Base-by-base conservation (phyloP, 176 grass and related monocot genomes). In the Melocanna baccifera region DNA sequence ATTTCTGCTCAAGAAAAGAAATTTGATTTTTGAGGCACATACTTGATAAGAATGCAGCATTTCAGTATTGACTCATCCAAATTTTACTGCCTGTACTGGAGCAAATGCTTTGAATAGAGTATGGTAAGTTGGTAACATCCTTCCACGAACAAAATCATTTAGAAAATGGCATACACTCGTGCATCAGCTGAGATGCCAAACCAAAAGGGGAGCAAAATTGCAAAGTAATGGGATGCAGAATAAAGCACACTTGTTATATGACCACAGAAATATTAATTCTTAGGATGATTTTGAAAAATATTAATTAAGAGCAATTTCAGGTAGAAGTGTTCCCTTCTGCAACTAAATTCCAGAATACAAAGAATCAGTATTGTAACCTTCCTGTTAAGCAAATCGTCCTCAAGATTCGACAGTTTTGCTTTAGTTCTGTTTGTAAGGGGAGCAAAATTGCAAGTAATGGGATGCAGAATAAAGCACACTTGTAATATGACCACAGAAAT, bases 321-420 rank as follows among this genome's bases (percentile, higher is more conserved):
- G 68, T 39, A 16, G 12, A 73, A 73, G 14, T 59, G 16, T 26
- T 69, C 9, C 58, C n/a, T 53, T 70, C 43, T 45, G 37, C 25
- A 42, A 82, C 39, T 61, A 57, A 83, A 74, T 83, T 83, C 19
- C 26, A 83, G 71, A 74, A 73, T 64, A 73, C 13, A 73, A 16
- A 61, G 12, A 69, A 55, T 26, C 5, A 15, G 12, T 86, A 75
- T 37, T 84, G 40, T 56, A 85, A 95, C 95, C 95, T 98, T 98
- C 72, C 86, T 98, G 48, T 98, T 87, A 69, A 86, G 80, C 90
- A 98, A 90, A 88, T 98, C 92, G n/a, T 87, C 86, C 72, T 93
- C 83, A 61, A 98, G 79, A 93, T 88, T 78, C 25, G 77, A 81
- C 37, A 95, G 64, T 70, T 87, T 94, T 25, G 69, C 84, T 90